Evolutionary conservation across 1,284 basidiomycete species (phyloP), one percentile per base, ranked within the genome.

Genomic region (Marasmius tenuissimus): DNA sequence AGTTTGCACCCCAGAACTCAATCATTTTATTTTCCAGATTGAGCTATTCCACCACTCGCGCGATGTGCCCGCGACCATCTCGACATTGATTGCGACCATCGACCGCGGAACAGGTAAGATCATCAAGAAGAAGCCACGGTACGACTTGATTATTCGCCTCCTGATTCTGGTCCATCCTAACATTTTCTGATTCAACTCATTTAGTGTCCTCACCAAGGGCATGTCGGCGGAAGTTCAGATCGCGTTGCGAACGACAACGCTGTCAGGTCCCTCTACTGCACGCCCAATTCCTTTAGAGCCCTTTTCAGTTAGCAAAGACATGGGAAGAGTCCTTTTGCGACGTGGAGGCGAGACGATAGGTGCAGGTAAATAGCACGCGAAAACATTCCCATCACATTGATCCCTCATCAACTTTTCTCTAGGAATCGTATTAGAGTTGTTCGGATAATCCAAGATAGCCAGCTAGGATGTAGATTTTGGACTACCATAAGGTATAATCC

Each of bases 11-110:
- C 52, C 38, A 37, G n/a, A 14, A 14, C n/a, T 56, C 18, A 56
- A 42, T 57, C 22, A 60, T 57, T 16, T 14, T 62, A 22, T 51
- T 55, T 4, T 59, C 14, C 66, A 94, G 92, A 82, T 97, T 60
- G 96, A 98, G 71, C 78, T 99, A 4, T 98, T 94, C 79, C 94
- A 98, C 72, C 96, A 99, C 73, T 96, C 94, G 1, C 86, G 88
- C 59, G 94, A 98, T 72, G 86, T 97, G 1, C 93, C 97, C 4
- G 96, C 94, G 0, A 92, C 89, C 5, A 85, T 98, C 57, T 86
- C 88, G 4, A 94, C 91, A 68, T 81, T 99, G 37, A 74, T 94
- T 16, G 81, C 89, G 0, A 89, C 87, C 0, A 76, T 96, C 4
- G 96, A 99, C 70, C 84, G 91, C 61, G 76, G 85, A 1, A 88